Percentiles rank a stretch among this genome's conserved stretches.
These are phyloP conservation scores for Lasiodiplodia theobromae DNA, from an alignment of 2,329 filamentous ascomycete species.

Conservation along the genomic window DNA sequence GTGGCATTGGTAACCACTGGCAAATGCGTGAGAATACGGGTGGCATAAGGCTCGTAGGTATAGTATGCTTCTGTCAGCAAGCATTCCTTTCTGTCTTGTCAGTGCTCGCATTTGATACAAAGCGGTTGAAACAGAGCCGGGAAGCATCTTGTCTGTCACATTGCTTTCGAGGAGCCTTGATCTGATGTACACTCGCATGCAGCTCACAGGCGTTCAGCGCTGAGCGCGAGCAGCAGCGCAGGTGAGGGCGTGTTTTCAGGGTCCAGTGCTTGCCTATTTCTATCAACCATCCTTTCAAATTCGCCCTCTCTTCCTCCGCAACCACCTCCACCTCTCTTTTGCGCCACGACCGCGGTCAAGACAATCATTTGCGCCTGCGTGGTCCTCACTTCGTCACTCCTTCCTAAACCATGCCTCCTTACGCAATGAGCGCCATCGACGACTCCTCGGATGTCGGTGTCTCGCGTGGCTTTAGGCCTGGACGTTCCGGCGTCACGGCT, in stretches of 20 bases:
- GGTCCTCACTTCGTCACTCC: too few species aligned
- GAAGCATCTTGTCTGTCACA: background rate
- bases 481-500: background rate
- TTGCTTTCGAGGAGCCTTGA: background rate
- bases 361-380: too few species aligned
- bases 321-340: background rate
- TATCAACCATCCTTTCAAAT: background rate
- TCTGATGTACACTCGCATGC: background rate
- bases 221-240: background rate
- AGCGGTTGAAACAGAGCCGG: background rate
- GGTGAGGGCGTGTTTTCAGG: slow-evolving; percentile 8
- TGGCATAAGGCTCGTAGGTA: background rate
- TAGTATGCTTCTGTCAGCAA: background rate
- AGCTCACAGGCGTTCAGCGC: background rate
- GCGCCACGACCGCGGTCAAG: background rate
- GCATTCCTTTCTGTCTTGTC: background rate
- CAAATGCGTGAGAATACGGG: background rate
- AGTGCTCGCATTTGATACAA: background rate
- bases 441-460: background rate
- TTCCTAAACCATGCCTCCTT: background rate
- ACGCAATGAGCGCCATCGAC: background rate
- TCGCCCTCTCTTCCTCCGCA: background rate
- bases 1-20: background rate
- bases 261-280: slow-evolving; percentile 1
- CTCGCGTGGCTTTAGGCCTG: background rate